Evolutionary conservation across 2,329 filamentous ascomycete genomes (phyloP).

Genomic region (Colletotrichum echinochloae): DNA sequence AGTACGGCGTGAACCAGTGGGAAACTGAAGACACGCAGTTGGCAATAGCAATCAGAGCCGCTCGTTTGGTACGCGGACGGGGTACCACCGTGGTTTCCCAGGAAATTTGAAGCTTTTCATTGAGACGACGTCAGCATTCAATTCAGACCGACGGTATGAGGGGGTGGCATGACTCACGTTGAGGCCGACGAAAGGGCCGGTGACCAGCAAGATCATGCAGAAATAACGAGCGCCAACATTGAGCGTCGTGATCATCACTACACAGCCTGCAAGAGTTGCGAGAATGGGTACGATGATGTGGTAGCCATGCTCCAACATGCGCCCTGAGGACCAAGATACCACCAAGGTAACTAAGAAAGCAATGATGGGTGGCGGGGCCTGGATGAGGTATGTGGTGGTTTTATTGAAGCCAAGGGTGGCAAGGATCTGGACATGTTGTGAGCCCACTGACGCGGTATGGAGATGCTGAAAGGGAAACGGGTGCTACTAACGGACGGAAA

Average conservation of each 20-base stretch:
- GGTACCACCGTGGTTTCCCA: conserved; percentile 58
- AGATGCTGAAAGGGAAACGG: not conserved
- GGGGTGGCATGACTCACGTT: conserved; percentile 43
- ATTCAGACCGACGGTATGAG: not conserved
- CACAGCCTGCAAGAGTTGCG: conserved; percentile 52
- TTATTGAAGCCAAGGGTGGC: conserved; percentile 46
- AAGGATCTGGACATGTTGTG: conserved; percentile 43
- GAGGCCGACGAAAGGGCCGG: conserved; percentile 54
- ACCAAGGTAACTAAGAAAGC: conserved; percentile 53
- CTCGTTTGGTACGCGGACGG: conserved; percentile 54
- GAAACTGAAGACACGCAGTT: conserved; percentile 54
- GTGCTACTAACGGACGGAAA: conserved; percentile 51
- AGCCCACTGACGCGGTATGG: not conserved
- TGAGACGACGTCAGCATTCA: not conserved
- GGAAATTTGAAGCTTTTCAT: conserved; percentile 49
- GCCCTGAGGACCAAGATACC: conserved; percentile 54
- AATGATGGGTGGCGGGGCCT: conserved; percentile 56
- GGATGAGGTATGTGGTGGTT: conserved; percentile 53
- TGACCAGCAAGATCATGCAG: conserved; percentile 54
- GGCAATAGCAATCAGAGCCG: conserved; percentile 56
- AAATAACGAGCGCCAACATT: conserved; percentile 57
- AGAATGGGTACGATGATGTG: conserved; percentile 56
- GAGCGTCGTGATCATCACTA: conserved; percentile 56
- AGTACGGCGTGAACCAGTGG: conserved; percentile 58
- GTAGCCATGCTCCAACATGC: conserved; percentile 53